Evolutionary conservation across 805 yeast species (phyloP).

Genomic region (Wickerhamiella vanderwaltii): DNA sequence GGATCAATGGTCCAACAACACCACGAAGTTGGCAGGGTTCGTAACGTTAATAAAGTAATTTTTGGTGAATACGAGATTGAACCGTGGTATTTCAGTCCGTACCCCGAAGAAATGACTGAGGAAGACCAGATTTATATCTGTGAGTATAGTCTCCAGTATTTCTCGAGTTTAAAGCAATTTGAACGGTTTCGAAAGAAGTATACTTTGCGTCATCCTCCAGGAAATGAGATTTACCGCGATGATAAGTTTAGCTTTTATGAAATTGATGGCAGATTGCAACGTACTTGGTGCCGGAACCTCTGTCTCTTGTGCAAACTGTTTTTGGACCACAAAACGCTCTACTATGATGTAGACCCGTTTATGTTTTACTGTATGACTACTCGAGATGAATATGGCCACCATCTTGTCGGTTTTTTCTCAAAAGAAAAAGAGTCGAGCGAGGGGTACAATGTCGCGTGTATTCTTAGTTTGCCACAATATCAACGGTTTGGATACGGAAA

Average conservation of each 20-base stretch:
- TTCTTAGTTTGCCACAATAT: conserved; percentile 87
- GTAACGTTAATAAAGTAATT: conserved; percentile 66
- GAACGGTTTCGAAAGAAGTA: conserved; percentile 83
- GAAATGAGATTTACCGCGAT: conserved; percentile 92
- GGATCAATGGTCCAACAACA: conserved; percentile 94
- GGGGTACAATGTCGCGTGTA: conserved; percentile 92
- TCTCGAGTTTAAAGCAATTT: conserved; percentile 80
- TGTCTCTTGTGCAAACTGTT: conserved; percentile 84
- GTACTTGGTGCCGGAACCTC: conserved; percentile 94
- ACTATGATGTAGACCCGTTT: conserved; percentile 97
- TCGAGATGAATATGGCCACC: conserved; percentile 84
- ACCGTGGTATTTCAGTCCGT: conserved; percentile 98
- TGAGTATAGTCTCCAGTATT: conserved; percentile 80
- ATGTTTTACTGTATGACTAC: conserved; percentile 91
- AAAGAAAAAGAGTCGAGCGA: conserved; percentile 96
- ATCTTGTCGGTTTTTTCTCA: conserved; percentile 90
- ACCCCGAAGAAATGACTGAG: conserved; percentile 88
- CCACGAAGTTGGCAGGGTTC: conserved; percentile 77
- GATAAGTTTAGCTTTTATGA: conserved; percentile 90
- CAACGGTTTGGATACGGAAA: conserved; percentile 94
- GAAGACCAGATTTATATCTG: conserved; percentile 83
- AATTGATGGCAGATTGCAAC: conserved; percentile 89
- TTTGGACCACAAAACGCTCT: conserved; percentile 88
- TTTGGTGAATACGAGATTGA: conserved; percentile 88
- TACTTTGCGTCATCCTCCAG: conserved; percentile 92